Base-by-base conservation (phyloP, 2,329 filamentous ascomycete species). In the Sporothrix pallida region DNA sequence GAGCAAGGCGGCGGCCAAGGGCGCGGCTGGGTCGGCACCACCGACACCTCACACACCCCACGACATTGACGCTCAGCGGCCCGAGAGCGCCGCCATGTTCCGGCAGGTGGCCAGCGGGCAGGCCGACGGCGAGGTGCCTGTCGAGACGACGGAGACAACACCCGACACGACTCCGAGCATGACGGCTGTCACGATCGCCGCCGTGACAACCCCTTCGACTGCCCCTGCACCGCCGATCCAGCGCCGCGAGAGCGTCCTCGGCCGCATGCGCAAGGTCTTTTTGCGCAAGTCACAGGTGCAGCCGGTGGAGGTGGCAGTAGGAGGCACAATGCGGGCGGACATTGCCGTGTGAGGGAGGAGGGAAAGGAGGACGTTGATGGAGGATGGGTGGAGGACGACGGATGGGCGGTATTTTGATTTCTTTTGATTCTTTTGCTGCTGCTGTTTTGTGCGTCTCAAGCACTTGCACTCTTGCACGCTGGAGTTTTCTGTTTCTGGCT, bases 251-350 rank as follows among this genome's bases (percentile, higher is more conserved):
- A 74, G 75, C 48, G 70, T 74, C 71, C 54, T 73, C 9, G 73
- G 68, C 13, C 67, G 71, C 17, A 73, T 75, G 73, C 70, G 73
- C 31, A 73, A 72, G 42, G 48, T 71, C 3, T 75, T 75, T 71
- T 70, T 20, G 62, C 67, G 68, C 31, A 74, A 72, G 48, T 46
- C 72, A 63, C 60, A 68, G 10, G 31, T 37, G 4, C 46, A 23
- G 62, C 50, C 23, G 46, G 26, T 23, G 60, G 17, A 26, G 17
- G 12, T n/a, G 10, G 10, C 26, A 13, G 20, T 3, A 26, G 58
- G 26, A n/a, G 9, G 37, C 4, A 44, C 17, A 15, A 48, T 72
- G 68, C 42, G 65, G 46, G 70, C 63, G 2, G 70, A 73, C 26
- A 72, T 72, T 67, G 69, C 74, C 5, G 72, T 54, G 46, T 63